Evolutionary conservation across 352 stramenopile species (phyloP).

Genomic region (Pythium sukuiense): DNA sequence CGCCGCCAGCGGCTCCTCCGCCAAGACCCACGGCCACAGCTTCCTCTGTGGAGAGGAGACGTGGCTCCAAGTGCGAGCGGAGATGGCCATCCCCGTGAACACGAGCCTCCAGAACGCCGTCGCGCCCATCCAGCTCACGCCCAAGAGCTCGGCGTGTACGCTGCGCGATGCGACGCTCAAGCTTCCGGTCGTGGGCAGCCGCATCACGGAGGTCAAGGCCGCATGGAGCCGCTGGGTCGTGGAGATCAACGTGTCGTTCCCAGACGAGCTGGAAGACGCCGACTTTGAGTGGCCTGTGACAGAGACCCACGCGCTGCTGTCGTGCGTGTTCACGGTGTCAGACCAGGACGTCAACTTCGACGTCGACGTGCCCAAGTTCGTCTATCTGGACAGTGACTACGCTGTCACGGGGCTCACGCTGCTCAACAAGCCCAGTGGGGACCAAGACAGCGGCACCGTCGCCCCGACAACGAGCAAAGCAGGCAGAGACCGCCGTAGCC

Average conservation of each 20-base stretch:
- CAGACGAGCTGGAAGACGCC: conserved; percentile 18
- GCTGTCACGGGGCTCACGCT: conserved; percentile 24
- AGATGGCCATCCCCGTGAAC: conserved; percentile 15
- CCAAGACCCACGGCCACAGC: background rate
- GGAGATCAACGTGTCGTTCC: conserved; percentile 20
- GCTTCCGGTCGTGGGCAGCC: conserved; percentile 18
- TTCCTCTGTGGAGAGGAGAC: conserved; percentile 26
- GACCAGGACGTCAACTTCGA: conserved; percentile 14
- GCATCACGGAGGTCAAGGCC: conserved; percentile 4
- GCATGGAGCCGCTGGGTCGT: conserved; percentile 17
- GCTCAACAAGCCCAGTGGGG: conserved; percentile 19
- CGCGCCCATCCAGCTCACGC: conserved; percentile 12
- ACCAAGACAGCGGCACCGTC: conserved; percentile 5
- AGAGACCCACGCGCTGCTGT: conserved; percentile 1
- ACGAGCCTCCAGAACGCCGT: conserved; percentile 5
- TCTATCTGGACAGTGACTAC: conserved; percentile 20
- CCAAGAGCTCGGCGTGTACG: conserved; percentile 14
- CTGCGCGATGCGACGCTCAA: conserved; percentile 11
- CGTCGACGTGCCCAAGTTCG: conserved; percentile 18
- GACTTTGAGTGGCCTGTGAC: conserved; percentile 10
- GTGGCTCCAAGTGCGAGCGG: conserved; percentile 15
- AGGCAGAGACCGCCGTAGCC: background rate
- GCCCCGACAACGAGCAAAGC: conserved; percentile 5
- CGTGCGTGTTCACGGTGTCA: conserved; percentile 16
- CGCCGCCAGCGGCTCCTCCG: background rate